Evolutionary conservation across 305 asterid species (phyloP).

Genomic region (Petunia hybrid): DNA sequence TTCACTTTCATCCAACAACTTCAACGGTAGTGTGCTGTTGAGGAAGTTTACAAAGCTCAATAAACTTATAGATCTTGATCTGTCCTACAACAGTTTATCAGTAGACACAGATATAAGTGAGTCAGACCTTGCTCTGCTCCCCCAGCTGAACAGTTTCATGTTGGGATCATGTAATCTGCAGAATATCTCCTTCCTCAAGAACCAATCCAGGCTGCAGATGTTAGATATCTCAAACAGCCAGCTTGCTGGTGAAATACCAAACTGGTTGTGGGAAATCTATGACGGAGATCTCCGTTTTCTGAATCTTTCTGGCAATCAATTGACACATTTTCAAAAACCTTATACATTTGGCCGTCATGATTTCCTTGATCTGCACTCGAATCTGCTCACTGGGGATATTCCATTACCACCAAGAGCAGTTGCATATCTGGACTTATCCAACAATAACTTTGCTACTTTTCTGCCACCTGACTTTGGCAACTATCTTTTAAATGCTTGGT

Average conservation of each 20-base stretch:
- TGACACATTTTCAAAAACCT: conserved; percentile 61
- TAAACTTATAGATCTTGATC: conserved; percentile 51
- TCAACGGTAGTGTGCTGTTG: conserved; percentile 48
- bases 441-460: conserved; percentile 48
- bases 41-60: conserved; percentile 40
- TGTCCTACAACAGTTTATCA: conserved; percentile 56
- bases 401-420: conserved; percentile 57
- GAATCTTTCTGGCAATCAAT: conserved; percentile 59
- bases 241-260: conserved; percentile 51
- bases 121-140: conserved; percentile 42
- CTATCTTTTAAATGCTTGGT: conserved; percentile 25
- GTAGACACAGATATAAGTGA: conserved; percentile 41
- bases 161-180: conserved; percentile 68
- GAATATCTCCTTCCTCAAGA: conserved; percentile 51
- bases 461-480: conserved; percentile 55
- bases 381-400: conserved; percentile 54
- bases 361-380: conserved; percentile 62
- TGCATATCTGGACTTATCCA: conserved; percentile 66
- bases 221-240: conserved; percentile 66
- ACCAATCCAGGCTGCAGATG: conserved; percentile 52
- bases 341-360: conserved; percentile 30
- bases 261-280: conserved; percentile 45
- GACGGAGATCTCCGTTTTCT: conserved; percentile 31
- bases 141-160: conserved; percentile 50
- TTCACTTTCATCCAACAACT: conserved; percentile 54